phyloP scores from a whole-genome alignment of 2,329 filamentous ascomycete species.

The Paecilomyces fulvus region DNA sequence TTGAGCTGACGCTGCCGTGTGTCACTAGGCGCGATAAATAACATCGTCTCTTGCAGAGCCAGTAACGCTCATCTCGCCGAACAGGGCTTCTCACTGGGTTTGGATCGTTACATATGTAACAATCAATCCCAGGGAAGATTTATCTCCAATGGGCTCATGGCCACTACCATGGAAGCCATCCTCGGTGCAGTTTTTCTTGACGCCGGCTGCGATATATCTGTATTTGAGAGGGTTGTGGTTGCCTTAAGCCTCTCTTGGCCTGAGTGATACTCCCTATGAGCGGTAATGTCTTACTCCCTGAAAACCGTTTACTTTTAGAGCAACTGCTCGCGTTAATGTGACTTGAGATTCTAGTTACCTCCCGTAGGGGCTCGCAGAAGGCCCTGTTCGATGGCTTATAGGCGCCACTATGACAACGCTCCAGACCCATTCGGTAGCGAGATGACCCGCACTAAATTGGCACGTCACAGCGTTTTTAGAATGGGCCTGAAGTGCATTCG shows the following conservation, averaged over 20 bases:
- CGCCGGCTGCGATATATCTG: conserved; percentile 9
- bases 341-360: not conserved
- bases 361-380: not conserved
- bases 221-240: conserved; percentile 4
- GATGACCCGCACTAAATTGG: not conserved
- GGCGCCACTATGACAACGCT: not conserved
- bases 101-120: conserved; percentile 6
- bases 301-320: not conserved
- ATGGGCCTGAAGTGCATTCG: too few species aligned
- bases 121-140: conserved; percentile 9
- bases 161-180: conserved; percentile 24
- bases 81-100: conserved; percentile 2
- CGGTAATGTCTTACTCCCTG: not conserved
- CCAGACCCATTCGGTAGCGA: not conserved
- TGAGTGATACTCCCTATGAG: not conserved
- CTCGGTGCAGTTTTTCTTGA: conserved; percentile 26
- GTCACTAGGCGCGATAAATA: not conserved
- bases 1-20: not conserved
- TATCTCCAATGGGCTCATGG: conserved; percentile 15
- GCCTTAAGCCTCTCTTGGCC: conserved; percentile 6
- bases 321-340: not conserved
- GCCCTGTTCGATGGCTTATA: not conserved
- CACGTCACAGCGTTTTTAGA: not conserved
- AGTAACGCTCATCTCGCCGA: conserved; percentile 8
- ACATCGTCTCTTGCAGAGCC: not conserved